Evolutionary conservation across 306 rosid genomes (phyloP), one percentile per base, ranked within the genome.

Genomic region (Echinosophora koreensis): DNA sequence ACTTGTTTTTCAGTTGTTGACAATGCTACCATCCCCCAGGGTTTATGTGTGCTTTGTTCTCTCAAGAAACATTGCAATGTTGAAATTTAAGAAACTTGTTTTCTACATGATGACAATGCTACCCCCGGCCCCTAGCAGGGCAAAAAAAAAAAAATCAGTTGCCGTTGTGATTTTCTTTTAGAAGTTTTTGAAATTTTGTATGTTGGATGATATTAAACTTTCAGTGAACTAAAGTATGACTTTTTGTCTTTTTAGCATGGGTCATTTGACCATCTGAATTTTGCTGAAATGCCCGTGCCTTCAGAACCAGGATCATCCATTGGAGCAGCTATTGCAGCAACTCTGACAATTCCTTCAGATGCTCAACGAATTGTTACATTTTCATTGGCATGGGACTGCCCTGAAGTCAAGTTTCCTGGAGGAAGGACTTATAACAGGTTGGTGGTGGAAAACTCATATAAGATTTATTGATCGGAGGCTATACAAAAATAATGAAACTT

Each of bases 291-390:
- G 6, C 57, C 89, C 16, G 47, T 74, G 74, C 90, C 93, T 71
- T 89, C 98, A 51, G 88, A 89, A 84, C 86, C 85, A 27, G 97
- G 97, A 74, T 94, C 97, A 62, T 89, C 98, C 74, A 89, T 92
- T 57, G 98, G 97, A 77, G 98, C 98, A 71, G 98, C 98, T 72
- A 78, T 94, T 83, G 90, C 98, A 70, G 97, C 98, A 28, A 89
- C 98, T 63, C 66, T 92, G 84, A 86, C 87, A 46, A 52, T 94
- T 83, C 97, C 97, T 70, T 44, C 97, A 9, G 68, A 66, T 71
- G 86, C 85, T 46, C 86, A 86, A 27, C 90, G 97, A 11, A 81
- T 73, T 13, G 95, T 89, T 74, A 94, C 97, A 76, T 94, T 94
- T 84, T 92, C 98, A 39, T 73, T 94, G 89, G 91, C 97, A 68